These are phyloP conservation scores for Boletellus sp. DNA, from an alignment of 768 basidiomycete genomes.

Conservation along the genomic window DNA sequence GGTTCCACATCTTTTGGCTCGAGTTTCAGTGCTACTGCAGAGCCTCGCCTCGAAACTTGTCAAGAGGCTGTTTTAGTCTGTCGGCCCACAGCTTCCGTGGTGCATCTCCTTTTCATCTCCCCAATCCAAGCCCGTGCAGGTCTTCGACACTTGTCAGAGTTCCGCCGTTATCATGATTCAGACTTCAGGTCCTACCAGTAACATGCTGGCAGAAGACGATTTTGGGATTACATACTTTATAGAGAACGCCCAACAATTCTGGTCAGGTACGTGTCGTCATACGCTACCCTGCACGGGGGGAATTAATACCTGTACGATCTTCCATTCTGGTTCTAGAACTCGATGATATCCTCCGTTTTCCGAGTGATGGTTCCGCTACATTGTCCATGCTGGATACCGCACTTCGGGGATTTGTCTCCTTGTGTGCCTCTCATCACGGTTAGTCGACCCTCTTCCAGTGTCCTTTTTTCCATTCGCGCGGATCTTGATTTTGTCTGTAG, in stretches of 20 bases:
- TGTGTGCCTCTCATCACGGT: slow-evolving; percentile 89
- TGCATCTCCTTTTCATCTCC: slow-evolving; percentile 6
- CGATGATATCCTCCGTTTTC: slow-evolving; percentile 73
- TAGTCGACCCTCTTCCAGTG: slow-evolving; percentile 23
- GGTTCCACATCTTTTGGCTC: not conserved
- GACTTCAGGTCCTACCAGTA: slow-evolving; percentile 13
- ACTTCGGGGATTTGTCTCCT: slow-evolving; percentile 67
- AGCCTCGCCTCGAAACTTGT: not conserved
- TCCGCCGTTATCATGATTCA: slow-evolving; percentile 14
- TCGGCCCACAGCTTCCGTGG: not conserved
- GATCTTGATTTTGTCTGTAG: slow-evolving; percentile 37
- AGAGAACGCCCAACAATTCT: slow-evolving; percentile 82
- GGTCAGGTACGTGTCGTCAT: slow-evolving; percentile 63
- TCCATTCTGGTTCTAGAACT: slow-evolving; percentile 56
- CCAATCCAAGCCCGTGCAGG: slow-evolving; percentile 2
- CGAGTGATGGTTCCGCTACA: slow-evolving; percentile 54
- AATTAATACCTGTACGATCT: slow-evolving; percentile 4
- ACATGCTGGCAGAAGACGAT: slow-evolving; percentile 47
- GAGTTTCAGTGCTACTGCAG: not conserved
- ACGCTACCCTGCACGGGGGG: slow-evolving; percentile 2
- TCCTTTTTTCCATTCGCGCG: slow-evolving; percentile 1
- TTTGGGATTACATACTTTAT: slow-evolving; percentile 82
- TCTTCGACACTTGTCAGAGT: slow-evolving; percentile 1
- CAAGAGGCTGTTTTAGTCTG: not conserved
- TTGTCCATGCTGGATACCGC: slow-evolving; percentile 76